These are phyloP conservation scores for Leishmania martiniquensis DNA, from an alignment of 208 protist species.

Conservation along the genomic window DNA sequence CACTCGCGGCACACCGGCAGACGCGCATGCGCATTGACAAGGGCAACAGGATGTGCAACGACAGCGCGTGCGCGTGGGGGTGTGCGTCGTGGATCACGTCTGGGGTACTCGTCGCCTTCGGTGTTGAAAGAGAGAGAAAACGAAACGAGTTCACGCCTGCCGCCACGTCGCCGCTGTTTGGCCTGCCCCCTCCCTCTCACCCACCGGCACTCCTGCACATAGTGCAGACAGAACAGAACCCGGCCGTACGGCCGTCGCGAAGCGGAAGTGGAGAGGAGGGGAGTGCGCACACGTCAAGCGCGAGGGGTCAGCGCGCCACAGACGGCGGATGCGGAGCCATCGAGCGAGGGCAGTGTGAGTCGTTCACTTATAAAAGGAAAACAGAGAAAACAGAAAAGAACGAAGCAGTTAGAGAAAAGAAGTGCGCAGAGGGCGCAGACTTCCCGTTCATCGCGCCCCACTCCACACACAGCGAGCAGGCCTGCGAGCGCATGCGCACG, in stretches of 20 bases:
- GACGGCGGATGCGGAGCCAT: background rate
- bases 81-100: background rate
- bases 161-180: background rate
- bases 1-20: background rate
- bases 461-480: background rate
- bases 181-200: background rate
- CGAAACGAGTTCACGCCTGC: background rate
- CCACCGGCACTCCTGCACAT: background rate
- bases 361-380: background rate
- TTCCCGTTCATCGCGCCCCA: background rate
- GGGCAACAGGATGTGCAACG: background rate
- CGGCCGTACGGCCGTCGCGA: background rate
- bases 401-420: too few relatives aligned
- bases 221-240: background rate
- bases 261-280: background rate
- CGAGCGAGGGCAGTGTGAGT: background rate
- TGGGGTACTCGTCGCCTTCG: background rate
- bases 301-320: background rate
- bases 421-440: too few relatives aligned
- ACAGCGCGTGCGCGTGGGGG: background rate
- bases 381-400: background rate
- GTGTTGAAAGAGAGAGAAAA: background rate
- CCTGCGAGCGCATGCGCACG: background rate
- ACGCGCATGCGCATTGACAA: background rate
- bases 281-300: background rate